These are phyloP conservation scores for Fusarium keratoplasticum DNA, from an alignment of 2,329 filamentous ascomycete genomes.

Conservation along the genomic window DNA sequence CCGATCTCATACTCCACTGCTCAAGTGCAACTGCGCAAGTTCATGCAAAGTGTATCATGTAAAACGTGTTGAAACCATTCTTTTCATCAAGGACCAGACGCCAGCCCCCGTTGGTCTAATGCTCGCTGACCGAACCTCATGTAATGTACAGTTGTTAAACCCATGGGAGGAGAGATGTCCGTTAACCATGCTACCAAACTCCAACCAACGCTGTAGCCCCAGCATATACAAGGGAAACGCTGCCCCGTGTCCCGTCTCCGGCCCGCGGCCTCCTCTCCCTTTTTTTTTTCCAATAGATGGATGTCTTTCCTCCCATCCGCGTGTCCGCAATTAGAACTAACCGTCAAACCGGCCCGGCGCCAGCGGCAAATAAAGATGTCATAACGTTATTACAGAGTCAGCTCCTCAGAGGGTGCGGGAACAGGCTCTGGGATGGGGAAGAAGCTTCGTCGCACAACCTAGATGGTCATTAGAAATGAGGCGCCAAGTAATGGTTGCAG, in stretches of 20 bases:
- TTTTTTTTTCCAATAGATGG: conserved; percentile 18
- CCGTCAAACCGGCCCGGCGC: conserved; percentile 25
- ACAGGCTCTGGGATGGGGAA: conserved; percentile 53
- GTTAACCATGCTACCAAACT: conserved; percentile 54
- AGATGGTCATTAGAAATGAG: conserved; percentile 5
- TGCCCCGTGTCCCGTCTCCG: conserved; percentile 28
- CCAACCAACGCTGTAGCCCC: conserved; percentile 45
- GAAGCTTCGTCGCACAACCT: conserved; percentile 57
- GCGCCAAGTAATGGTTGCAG: not conserved
- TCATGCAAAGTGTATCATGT: not conserved
- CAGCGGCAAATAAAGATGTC: conserved; percentile 26
- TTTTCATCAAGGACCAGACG: conserved; percentile 50
- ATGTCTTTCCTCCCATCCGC: conserved; percentile 9
- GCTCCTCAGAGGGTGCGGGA: conserved; percentile 43
- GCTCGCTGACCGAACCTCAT: conserved; percentile 55
- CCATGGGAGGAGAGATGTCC: conserved; percentile 66
- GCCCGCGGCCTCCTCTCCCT: conserved; percentile 16
- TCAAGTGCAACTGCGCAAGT: not conserved
- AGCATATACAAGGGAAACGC: conserved; percentile 46
- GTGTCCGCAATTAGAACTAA: conserved; percentile 37
- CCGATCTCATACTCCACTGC: not conserved
- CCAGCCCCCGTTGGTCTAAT: conserved; percentile 57
- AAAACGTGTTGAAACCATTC: conserved; percentile 29
- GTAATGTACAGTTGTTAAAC: conserved; percentile 61
- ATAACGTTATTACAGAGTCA: conserved; percentile 46